Percentiles rank a stretch among this genome's conserved stretches.
Conservation (phyloP, 257 asterid genomes). For the Solanum virginianum region DNA sequence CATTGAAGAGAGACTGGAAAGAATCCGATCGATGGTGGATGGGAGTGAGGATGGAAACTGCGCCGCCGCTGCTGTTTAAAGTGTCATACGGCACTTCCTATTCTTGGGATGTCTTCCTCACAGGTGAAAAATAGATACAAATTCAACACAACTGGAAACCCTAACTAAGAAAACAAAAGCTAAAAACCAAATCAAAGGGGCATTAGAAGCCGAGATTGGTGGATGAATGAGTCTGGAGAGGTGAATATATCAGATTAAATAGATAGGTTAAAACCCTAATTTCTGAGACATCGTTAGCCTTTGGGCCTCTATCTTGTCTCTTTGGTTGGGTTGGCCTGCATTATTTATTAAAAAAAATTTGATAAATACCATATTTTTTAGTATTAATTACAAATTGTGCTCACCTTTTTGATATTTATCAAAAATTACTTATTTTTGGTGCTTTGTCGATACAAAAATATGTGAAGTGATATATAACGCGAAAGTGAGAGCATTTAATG, state of each 20-base stretch:
- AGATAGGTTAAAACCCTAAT: not conserved
- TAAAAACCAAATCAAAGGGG: not conserved
- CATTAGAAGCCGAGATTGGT: not conserved
- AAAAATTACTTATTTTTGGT: too few species aligned
- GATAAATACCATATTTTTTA: too few species aligned
- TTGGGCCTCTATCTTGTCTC: not conserved
- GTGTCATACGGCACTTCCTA: constrained; percentile 97
- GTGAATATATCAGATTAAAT: not conserved
- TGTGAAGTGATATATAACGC: too few species aligned
- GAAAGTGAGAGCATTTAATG: too few species aligned
- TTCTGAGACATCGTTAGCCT: not conserved
- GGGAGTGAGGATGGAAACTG: constrained; percentile 1
- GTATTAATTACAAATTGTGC: too few species aligned
- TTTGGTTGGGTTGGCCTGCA: not conserved
- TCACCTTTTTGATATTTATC: too few species aligned
- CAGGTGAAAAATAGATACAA: not conserved
- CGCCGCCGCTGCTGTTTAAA: constrained; percentile 26
- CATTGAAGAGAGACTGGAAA: constrained; percentile 16
- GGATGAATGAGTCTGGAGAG: not conserved
- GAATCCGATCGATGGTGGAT: not conserved
- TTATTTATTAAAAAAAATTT: too few species aligned
- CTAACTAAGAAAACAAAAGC: not conserved
- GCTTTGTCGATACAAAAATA: too few species aligned
- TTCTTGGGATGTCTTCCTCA: constrained; percentile 74
- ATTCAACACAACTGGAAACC: not conserved